Evolutionary conservation across 805 yeast genomes (phyloP).

Genomic region (Cyberlindnera misumaiensis): DNA sequence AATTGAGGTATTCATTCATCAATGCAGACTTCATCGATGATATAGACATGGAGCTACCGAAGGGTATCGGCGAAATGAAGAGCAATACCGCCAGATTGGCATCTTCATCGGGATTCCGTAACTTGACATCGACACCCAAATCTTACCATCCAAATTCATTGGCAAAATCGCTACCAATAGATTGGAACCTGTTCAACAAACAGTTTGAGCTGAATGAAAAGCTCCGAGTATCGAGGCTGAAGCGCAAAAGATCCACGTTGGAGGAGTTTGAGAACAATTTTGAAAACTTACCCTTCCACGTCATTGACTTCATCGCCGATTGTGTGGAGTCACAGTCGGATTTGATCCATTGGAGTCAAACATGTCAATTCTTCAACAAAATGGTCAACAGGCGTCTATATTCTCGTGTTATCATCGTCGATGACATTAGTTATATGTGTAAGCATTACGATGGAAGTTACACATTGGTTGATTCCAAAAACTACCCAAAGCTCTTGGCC

Average conservation of each 20-base stretch:
- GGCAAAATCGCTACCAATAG: constrained; percentile 23
- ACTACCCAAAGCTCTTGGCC: constrained; percentile 23
- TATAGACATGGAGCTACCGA: constrained; percentile 1
- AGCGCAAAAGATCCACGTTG: constrained; percentile 1
- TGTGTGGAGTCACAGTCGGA: constrained; percentile 24
- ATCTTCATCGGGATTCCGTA: constrained; percentile 15
- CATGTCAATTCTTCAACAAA: constrained; percentile 22
- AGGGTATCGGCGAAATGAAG: background rate
- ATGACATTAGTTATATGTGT: constrained; percentile 16
- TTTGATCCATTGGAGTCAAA: constrained; percentile 18
- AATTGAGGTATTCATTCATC: constrained; percentile 19
- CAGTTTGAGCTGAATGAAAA: constrained; percentile 21
- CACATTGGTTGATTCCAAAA: constrained; percentile 18
- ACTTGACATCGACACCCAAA: constrained; percentile 22
- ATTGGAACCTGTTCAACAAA: constrained; percentile 24
- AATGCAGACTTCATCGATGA: constrained; percentile 20
- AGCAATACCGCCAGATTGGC: background rate
- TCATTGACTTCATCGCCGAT: constrained; percentile 23
- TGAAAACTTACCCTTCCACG: constrained; percentile 23
- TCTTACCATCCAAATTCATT: constrained; percentile 19
- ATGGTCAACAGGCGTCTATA: constrained; percentile 23
- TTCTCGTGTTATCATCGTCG: constrained; percentile 20
- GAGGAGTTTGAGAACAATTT: constrained; percentile 16
- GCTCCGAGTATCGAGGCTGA: constrained; percentile 7
- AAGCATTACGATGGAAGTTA: constrained; percentile 19